phyloP scores from a whole-genome alignment of 2,329 filamentous ascomycete species.

The Arthrobotrys entomopaga region DNA sequence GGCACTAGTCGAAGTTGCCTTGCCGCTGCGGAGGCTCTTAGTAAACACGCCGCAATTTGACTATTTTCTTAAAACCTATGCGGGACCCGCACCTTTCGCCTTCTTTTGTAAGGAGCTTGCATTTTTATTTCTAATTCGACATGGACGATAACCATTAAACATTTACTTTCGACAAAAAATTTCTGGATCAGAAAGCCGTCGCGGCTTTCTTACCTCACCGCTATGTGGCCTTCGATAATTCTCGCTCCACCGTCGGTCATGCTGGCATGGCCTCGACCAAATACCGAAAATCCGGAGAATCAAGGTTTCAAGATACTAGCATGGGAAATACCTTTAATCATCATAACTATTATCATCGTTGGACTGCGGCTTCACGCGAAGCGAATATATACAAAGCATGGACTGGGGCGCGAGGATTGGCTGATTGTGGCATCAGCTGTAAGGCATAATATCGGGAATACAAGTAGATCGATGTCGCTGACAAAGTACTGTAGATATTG shows the following conservation, averaged over 20 bases:
- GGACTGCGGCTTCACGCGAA: conserved; percentile 46
- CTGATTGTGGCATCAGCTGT: conserved; percentile 43
- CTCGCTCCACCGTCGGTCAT: conserved; percentile 51
- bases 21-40: conserved; percentile 4
- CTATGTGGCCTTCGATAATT: conserved; percentile 5
- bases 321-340: conserved; percentile 49
- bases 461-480: background rate
- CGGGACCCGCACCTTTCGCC: conserved; percentile 21
- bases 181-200: background rate
- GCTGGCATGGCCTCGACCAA: conserved; percentile 49
- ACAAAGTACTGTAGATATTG: conserved; percentile 18
- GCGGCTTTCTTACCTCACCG: conserved; percentile 1
- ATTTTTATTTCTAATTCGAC: conserved; percentile 26
- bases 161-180: conserved; percentile 20
- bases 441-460: background rate
- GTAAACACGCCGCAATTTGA: conserved; percentile 8
- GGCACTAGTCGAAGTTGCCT: conserved; percentile 42
- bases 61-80: conserved; percentile 41
- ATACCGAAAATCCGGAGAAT: conserved; percentile 44
- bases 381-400: conserved; percentile 44
- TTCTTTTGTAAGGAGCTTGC: conserved; percentile 22
- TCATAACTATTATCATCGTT: conserved; percentile 35
- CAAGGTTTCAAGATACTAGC: conserved; percentile 45
- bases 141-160: conserved; percentile 32
- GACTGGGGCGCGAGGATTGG: conserved; percentile 47